Conservation (phyloP, 2,329 filamentous ascomycete genomes). For the Didymella sp. region DNA sequence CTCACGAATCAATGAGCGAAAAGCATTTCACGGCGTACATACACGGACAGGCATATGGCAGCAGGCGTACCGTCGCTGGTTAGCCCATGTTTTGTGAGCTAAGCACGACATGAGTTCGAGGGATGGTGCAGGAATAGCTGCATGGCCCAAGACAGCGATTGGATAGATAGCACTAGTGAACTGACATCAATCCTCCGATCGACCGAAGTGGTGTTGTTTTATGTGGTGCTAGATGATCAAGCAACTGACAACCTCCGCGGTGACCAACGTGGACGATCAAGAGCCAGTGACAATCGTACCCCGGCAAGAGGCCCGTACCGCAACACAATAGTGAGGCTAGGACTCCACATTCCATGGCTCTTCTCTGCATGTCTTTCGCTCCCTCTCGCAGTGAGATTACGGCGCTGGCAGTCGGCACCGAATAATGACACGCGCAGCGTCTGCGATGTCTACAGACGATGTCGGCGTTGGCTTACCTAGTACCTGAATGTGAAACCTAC, state of each 20-base stretch:
- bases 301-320: conserved; percentile 29
- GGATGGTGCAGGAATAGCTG: conserved; percentile 20
- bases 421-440: conserved; percentile 29
- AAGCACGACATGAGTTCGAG: conserved; percentile 23
- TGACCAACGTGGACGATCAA: conserved; percentile 48
- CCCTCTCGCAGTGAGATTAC: conserved; percentile 30
- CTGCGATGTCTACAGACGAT: conserved; percentile 5
- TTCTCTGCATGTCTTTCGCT: conserved; percentile 39
- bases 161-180: conserved; percentile 21
- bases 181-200: conserved; percentile 24
- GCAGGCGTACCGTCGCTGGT: conserved; percentile 17
- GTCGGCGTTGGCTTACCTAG: conserved; percentile 28
- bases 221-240: conserved; percentile 26
- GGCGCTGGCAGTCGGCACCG: conserved; percentile 23
- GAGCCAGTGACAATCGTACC: conserved; percentile 27
- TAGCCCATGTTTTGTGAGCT: conserved; percentile 17
- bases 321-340: conserved; percentile 44
- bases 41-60: conserved; percentile 3
- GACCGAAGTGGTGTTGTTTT: conserved; percentile 21
- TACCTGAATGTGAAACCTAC: conserved; percentile 35
- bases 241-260: conserved; percentile 30
- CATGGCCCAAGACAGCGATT: conserved; percentile 19
- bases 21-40: conserved; percentile 6
- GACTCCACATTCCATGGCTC: conserved; percentile 36
- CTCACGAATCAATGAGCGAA: conserved; percentile 8